phyloP scores from a whole-genome alignment of 768 basidiomycete species.

The Mycena vitilis region DNA sequence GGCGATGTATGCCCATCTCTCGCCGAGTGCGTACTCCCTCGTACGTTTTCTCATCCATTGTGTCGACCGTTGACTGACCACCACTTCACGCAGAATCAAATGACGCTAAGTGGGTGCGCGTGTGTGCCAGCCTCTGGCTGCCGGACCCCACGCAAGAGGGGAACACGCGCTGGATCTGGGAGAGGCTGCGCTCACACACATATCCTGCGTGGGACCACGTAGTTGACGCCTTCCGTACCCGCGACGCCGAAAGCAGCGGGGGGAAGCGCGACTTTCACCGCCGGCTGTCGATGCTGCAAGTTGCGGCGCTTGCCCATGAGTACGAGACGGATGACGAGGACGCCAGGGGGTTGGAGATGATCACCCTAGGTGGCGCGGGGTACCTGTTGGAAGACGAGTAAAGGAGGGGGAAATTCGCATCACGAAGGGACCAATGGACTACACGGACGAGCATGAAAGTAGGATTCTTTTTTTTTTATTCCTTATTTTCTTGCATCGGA shows the following conservation, averaged over 20 bases:
- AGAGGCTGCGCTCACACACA: neutral
- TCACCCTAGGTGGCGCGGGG: slow-evolving; percentile 11
- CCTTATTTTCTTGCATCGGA: too few species aligned
- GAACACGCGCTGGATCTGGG: slow-evolving; percentile 32
- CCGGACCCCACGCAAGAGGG: slow-evolving; percentile 17
- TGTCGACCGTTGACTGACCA: neutral
- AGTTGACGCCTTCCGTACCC: slow-evolving; percentile 16
- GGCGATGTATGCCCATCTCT: slow-evolving; percentile 51
- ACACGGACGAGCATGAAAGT: too few species aligned
- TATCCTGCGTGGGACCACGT: slow-evolving; percentile 31
- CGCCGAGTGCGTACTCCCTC: slow-evolving; percentile 49
- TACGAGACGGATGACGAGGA: slow-evolving; percentile 26
- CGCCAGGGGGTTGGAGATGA: neutral
- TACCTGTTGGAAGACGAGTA: slow-evolving; percentile 3
- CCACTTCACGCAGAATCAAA: slow-evolving; percentile 20
- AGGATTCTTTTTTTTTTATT: too few species aligned
- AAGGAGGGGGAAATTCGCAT: neutral
- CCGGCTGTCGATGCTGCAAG: neutral
- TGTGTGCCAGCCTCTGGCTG: slow-evolving; percentile 33
- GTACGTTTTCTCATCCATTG: slow-evolving; percentile 33
- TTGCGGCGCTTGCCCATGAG: slow-evolving; percentile 15
- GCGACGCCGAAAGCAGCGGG: neutral
- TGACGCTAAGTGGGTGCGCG: slow-evolving; percentile 28
- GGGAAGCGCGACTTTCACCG: neutral
- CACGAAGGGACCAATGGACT: too few species aligned